Evolutionary conservation across 768 basidiomycete genomes (phyloP), one percentile per base, ranked within the genome.

Genomic region (Tephrocybe rancida): DNA sequence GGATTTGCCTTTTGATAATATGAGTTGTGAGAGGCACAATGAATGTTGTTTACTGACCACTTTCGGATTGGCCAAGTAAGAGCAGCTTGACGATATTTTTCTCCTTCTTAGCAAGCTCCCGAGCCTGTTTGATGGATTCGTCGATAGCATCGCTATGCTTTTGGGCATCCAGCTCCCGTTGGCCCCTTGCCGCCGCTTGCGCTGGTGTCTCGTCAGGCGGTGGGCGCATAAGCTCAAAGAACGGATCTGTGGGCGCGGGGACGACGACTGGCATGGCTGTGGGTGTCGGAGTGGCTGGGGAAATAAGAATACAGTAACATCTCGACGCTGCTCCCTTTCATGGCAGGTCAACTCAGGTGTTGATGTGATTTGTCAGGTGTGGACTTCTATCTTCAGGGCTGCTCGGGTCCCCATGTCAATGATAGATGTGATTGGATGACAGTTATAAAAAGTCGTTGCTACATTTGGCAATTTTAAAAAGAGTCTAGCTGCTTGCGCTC

Each of bases 21-120:
- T 50, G 58, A 32, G 30, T 13, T 32, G 30, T 26, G 21, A 19
- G 30, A n/a, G 30, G 30, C 30, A 32, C 6, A 32, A 7, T 32
- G 30, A 13, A 7, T 32, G 30, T 7, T 13, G 30, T 13, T 32
- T 22, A 70, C 82, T 67, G 56, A 84, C 85, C 85, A 53, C 83
- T 85, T 67, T 85, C 85, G 32, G 83, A 77, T 61, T 86, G 85
- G 25, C 86, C 86, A n/a, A 87, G 69, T 2, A 88, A 59, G 1
- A 88, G 66, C 32, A 88, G 72, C 58, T 82, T 86, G 48, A 86
- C 71, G 21, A 80, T 67, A 57, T 73, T 71, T 50, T 71, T 74
- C 43, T 77, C 70, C 58, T 74, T 79, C 67, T 74, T 82, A 38
- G 73, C 67, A 1, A 62, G 67, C 2, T 60, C 73, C 21, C 69